phyloP scores from a whole-genome alignment of 192 early-diverging fungal genomes.

The Paraglomus occultum region DNA sequence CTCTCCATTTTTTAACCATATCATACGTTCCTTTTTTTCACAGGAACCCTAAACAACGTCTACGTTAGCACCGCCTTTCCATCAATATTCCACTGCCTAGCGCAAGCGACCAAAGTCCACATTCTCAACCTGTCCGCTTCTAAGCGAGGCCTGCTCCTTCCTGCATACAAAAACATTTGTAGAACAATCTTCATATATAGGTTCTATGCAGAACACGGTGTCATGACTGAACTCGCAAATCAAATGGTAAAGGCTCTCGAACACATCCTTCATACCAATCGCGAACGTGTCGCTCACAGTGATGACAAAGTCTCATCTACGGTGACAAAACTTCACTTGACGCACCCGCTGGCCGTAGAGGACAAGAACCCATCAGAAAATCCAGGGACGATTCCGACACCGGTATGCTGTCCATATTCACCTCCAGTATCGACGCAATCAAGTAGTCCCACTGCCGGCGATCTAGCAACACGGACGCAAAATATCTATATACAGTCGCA shows the following conservation, averaged over 20 bases:
- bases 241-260: constrained; percentile 17
- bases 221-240: constrained; percentile 18
- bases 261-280: constrained; percentile 2
- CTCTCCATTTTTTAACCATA: neutral
- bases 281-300: neutral
- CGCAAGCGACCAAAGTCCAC: constrained; percentile 27
- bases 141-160: constrained; percentile 6
- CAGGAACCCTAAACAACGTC: constrained; percentile 21
- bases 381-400: neutral
- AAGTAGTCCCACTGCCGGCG: neutral
- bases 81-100: constrained; percentile 23
- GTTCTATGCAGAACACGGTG: constrained; percentile 19
- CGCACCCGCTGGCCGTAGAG: neutral
- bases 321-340: neutral
- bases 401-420: neutral
- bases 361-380: neutral
- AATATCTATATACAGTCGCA: neutral
- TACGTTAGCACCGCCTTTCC: constrained; percentile 14
- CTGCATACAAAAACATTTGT: constrained; percentile 15
- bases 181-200: constrained; percentile 14
- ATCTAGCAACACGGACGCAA: neutral
- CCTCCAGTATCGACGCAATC: constrained; percentile 1
- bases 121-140: constrained; percentile 6
- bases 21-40: constrained; percentile 1
- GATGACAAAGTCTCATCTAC: neutral